Conservation (phyloP, 805 yeast genomes). For the Candida chauliodis region DNA sequence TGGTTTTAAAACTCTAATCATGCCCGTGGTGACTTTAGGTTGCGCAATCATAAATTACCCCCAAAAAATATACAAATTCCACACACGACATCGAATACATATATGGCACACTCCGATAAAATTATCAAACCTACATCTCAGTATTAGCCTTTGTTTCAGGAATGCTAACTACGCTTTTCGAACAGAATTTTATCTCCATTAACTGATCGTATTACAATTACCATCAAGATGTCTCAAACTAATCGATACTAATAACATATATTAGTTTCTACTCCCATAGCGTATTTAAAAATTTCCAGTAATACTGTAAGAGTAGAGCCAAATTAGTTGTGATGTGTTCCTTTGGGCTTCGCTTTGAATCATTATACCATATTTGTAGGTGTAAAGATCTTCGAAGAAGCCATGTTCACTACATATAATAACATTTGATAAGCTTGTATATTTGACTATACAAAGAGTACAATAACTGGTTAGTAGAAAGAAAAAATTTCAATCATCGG, state of each 20-base stretch:
- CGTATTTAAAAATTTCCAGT: constrained; percentile 12
- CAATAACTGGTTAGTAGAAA: not conserved
- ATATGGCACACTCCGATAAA: too few species aligned
- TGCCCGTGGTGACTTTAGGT: not conserved
- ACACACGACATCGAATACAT: too few species aligned
- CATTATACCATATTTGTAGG: constrained; percentile 37
- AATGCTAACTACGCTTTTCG: too few species aligned
- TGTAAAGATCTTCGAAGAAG: constrained; percentile 49
- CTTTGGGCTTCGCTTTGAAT: constrained; percentile 50
- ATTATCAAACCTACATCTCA: too few species aligned
- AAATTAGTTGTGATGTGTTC: constrained; percentile 15
- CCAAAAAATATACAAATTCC: too few species aligned
- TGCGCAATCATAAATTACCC: too few species aligned
- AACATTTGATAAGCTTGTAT: not conserved
- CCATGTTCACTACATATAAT: constrained; percentile 15
- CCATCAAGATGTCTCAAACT: constrained; percentile 32
- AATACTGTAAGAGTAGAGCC: constrained; percentile 14
- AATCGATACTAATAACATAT: constrained; percentile 21
- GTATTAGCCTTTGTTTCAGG: too few species aligned
- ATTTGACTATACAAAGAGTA: not conserved
- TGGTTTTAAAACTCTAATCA: not conserved
- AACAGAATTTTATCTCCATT: too few species aligned
- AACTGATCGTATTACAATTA: too few species aligned
- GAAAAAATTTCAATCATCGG: not conserved
- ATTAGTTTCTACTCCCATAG: constrained; percentile 24